Evolutionary conservation across 257 asterid genomes (phyloP), one percentile per base, ranked within the genome.

Genomic region (Solanum etuberosum): DNA sequence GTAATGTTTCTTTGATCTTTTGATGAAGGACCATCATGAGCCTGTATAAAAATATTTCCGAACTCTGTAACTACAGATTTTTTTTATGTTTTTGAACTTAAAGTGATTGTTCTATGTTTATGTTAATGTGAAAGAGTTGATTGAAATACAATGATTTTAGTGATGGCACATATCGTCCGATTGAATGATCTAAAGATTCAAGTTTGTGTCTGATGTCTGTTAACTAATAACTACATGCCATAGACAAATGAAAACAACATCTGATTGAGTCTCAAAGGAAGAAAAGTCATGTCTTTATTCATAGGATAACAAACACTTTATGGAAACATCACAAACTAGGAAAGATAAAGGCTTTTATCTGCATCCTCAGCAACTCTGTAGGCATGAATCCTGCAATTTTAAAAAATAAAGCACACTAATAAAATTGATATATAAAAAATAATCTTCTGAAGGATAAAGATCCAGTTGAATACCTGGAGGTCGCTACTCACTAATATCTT

Each of bases 371-470:
- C 13, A 31, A 70, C 21, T 12, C 9, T 2, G 3, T 67, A 14
- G 37, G 13, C 37, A 12, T 5, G 73, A 13, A 67, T 27, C 37
- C 21, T 65, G 73, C 9, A 63, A 65, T 25, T 67, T 13, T 7
- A 21, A 67, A 27, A 27, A 67, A 67, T 2, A 1, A 67, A 67
- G 21, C 7, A 1, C 7, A n/a, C 23, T 25, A 11, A 13, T 10
- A 29, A 1, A 1, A 13, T 18, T 0, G 32, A n/a, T 27, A 10
- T 12, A 32, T 3, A 31, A 1, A 3, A 15, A 7, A 4, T 31
- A 9, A 67, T 12, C 37, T 27, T 65, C 1, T 65, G 11, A 15
- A 31, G 0, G 23, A 31, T 70, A 7, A 15, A 31, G 5, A 3
- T 59, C 2, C 21, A 21, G 2, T 8, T 59, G 67, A 59, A 59